These are phyloP conservation scores for Phoma sp. DNA, from an alignment of 2,329 filamentous ascomycete genomes.

Conservation along the genomic window DNA sequence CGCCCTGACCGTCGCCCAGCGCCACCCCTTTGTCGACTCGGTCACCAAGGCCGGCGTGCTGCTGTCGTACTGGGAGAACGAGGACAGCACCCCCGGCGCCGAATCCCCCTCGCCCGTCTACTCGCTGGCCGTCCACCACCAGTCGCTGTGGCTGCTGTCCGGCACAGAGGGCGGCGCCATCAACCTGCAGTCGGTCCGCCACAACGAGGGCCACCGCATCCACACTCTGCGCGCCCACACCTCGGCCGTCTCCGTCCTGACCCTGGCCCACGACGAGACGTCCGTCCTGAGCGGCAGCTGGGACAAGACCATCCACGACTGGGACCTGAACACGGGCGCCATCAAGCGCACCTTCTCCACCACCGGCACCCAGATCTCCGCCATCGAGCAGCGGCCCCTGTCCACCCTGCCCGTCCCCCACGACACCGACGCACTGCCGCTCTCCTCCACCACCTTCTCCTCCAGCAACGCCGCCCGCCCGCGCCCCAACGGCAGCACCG, in stretches of 20 bases:
- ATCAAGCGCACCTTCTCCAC: slow-evolving; percentile 77
- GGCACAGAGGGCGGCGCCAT: slow-evolving; percentile 91
- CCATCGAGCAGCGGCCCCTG: slow-evolving; percentile 82
- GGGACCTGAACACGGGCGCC: slow-evolving; percentile 89
- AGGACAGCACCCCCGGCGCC: slow-evolving; percentile 68
- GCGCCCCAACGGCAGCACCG: slow-evolving; percentile 59
- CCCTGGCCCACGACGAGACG: slow-evolving; percentile 81
- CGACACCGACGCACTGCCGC: slow-evolving; percentile 64
- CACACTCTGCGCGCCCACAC: slow-evolving; percentile 80
- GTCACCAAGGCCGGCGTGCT: slow-evolving; percentile 94
- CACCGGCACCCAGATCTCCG: slow-evolving; percentile 82
- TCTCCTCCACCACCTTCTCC: slow-evolving; percentile 71
- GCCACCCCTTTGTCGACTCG: slow-evolving; percentile 96
- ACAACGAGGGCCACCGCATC: slow-evolving; percentile 93
- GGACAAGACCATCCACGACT: slow-evolving; percentile 94
- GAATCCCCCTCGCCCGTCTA: slow-evolving; percentile 83
- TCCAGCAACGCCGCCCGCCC: slow-evolving; percentile 73
- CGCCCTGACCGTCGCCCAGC: slow-evolving; percentile 90
- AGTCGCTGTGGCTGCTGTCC: slow-evolving; percentile 89
- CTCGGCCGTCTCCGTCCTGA: slow-evolving; percentile 88
- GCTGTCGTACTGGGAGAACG: slow-evolving; percentile 98
- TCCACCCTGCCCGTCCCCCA: slow-evolving; percentile 77
- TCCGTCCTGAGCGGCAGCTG: slow-evolving; percentile 91
- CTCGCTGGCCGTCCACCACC: slow-evolving; percentile 86
- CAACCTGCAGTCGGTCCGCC: slow-evolving; percentile 89